Conservation (phyloP, 805 yeast species). For the Kuraishia hungarica region DNA sequence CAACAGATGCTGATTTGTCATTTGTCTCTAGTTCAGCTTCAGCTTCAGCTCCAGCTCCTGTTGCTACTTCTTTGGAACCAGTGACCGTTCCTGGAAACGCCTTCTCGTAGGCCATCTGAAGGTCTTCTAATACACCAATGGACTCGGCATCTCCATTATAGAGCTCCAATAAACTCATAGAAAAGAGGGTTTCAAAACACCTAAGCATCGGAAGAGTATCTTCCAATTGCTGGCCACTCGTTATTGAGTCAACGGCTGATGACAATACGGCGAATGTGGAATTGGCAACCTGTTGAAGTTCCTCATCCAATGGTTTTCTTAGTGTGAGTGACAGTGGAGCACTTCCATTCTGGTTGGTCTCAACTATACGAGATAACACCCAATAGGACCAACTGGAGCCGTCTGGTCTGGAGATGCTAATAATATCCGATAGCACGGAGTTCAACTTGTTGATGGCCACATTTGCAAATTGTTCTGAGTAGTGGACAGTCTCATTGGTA, state of each 20-base stretch:
- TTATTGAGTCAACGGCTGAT: conserved; percentile 10
- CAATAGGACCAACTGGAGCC: conserved; percentile 53
- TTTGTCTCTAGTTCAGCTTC: conserved; percentile 28
- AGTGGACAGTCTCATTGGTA: conserved; percentile 8
- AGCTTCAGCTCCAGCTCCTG: too few species aligned
- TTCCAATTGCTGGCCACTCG: conserved; percentile 6
- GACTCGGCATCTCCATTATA: conserved; percentile 76
- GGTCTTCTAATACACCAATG: conserved; percentile 62
- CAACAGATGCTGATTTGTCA: conserved; percentile 24
- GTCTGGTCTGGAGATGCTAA: conserved; percentile 34
- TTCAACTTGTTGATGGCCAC: conserved; percentile 55
- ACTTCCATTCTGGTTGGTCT: neutral
- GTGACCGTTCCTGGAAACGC: conserved; percentile 29
- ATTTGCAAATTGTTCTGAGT: conserved; percentile 25
- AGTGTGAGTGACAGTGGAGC: neutral
- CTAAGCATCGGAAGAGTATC: conserved; percentile 47
- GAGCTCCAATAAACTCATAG: conserved; percentile 70
- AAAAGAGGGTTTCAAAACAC: conserved; percentile 66
- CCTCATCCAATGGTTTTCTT: neutral
- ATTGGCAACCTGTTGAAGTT: neutral
- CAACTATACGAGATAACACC: conserved; percentile 22
- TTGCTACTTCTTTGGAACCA: too few species aligned
- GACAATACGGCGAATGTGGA: neutral
- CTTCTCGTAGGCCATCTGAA: conserved; percentile 50
- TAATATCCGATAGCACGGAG: conserved; percentile 55